These are phyloP conservation scores for Phaeolepiota aurea DNA, from an alignment of 768 basidiomycete species.

Conservation along the genomic window DNA sequence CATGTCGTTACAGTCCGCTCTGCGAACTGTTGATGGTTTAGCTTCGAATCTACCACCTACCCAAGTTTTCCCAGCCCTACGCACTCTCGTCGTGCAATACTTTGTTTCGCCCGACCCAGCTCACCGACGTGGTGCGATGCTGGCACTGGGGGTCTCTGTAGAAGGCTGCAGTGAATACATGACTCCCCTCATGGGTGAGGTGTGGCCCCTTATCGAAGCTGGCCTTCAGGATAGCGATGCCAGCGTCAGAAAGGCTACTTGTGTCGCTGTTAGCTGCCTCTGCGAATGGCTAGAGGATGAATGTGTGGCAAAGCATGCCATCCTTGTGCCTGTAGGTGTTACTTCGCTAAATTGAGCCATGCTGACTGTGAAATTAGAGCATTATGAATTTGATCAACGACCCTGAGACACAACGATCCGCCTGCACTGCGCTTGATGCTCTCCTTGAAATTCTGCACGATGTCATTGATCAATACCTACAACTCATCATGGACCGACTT, in stretches of 20 bases:
- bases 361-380: constrained; percentile 34
- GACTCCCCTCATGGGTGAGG: constrained; percentile 81
- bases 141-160: constrained; percentile 90
- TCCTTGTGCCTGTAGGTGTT: constrained; percentile 73
- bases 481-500: constrained; percentile 91
- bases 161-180: constrained; percentile 98
- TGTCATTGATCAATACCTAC: constrained; percentile 85
- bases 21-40: constrained; percentile 90
- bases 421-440: constrained; percentile 96
- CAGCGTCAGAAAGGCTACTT: constrained; percentile 90
- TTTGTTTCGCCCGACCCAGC: constrained; percentile 73
- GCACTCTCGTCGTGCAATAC: constrained; percentile 74
- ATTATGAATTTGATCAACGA: constrained; percentile 91
- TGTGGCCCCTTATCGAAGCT: constrained; percentile 91
- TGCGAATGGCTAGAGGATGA: constrained; percentile 98
- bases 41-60: constrained; percentile 87
- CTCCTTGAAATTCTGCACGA: constrained; percentile 92
- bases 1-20: constrained; percentile 50
- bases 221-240: constrained; percentile 82
- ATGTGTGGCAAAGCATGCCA: constrained; percentile 71
- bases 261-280: constrained; percentile 89
- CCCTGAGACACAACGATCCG: constrained; percentile 76
- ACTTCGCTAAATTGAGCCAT: constrained; percentile 1
- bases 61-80: constrained; percentile 93
- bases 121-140: constrained; percentile 86